phyloP scores from a whole-genome alignment of 2,329 filamentous ascomycete genomes.

The Trichophyton benhamiae region DNA sequence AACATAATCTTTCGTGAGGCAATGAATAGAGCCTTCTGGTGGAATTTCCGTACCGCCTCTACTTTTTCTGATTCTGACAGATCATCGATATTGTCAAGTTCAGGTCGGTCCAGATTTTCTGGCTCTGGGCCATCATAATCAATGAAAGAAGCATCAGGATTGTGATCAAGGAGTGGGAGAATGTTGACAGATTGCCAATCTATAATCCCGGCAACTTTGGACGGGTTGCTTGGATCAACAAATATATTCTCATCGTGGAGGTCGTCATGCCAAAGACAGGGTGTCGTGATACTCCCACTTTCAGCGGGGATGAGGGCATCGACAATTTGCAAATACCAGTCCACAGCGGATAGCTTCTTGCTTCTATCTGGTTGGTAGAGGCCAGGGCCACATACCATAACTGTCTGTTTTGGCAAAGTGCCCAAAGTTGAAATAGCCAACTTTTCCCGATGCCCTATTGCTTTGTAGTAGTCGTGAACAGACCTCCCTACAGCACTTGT shows the following conservation, averaged over 20 bases:
- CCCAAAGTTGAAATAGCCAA: conserved; percentile 4
- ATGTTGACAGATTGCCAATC: conserved; percentile 24
- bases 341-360: conserved; percentile 2
- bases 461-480: conserved; percentile 4
- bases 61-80: conserved; percentile 4
- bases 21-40: conserved; percentile 8
- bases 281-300: not conserved
- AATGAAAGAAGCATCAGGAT: conserved; percentile 20
- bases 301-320: conserved; percentile 4
- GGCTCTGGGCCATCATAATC: conserved; percentile 19
- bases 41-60: conserved; percentile 3
- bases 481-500: conserved; percentile 4
- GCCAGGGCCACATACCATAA: conserved; percentile 8
- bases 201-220: conserved; percentile 22
- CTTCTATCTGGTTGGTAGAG: conserved; percentile 5
- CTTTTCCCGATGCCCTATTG: not conserved
- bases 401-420: conserved; percentile 7
- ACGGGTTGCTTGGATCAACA: conserved; percentile 19
- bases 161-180: conserved; percentile 20
- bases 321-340: conserved; percentile 4
- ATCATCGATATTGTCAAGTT: not conserved
- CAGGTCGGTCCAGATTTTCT: conserved; percentile 13
- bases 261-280: conserved; percentile 21
- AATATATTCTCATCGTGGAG: conserved; percentile 24
- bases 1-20: conserved; percentile 7